Percentiles rank a stretch among this genome's conserved stretches.
phyloP scores from a whole-genome alignment of 306 rosid genomes.

The Begonia loranthoides region DNA sequence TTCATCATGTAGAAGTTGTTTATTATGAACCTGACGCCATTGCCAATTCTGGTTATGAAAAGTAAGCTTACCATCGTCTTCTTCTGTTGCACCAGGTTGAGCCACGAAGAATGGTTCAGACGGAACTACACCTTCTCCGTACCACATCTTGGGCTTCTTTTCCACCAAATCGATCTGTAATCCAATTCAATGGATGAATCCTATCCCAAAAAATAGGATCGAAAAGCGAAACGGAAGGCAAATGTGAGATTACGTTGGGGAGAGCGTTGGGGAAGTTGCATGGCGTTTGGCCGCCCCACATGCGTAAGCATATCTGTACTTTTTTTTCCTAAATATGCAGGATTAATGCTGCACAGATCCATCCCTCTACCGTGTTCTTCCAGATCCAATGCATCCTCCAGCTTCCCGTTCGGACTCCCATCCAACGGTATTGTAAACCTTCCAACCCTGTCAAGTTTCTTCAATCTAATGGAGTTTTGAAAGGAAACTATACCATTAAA shows the following conservation, averaged over 20 bases:
- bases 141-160: slow-evolving; percentile 66
- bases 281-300: slow-evolving; percentile 88
- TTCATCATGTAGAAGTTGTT: neutral
- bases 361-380: slow-evolving; percentile 86
- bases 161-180: slow-evolving; percentile 55
- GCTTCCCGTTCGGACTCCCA: slow-evolving; percentile 56
- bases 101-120: slow-evolving; percentile 88
- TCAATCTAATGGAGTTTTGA: neutral
- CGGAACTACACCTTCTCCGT: slow-evolving; percentile 67
- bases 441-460: slow-evolving; percentile 48
- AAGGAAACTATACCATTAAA: neutral
- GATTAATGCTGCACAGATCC: slow-evolving; percentile 96
- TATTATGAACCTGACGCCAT: neutral
- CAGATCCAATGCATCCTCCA: slow-evolving; percentile 74
- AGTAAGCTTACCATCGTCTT: slow-evolving; percentile 60
- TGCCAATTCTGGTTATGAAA: neutral
- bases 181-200: neutral
- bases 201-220: too few relatives aligned
- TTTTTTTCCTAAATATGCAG: slow-evolving; percentile 45
- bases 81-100: slow-evolving; percentile 79
- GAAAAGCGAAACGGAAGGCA: too few relatives aligned
- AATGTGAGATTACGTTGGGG: slow-evolving; percentile 40
- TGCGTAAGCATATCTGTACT: slow-evolving; percentile 83
- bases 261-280: slow-evolving; percentile 94
- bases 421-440: slow-evolving; percentile 69